These are phyloP conservation scores for Talaromyces sp. DNA, from an alignment of 2,329 filamentous ascomycete genomes.

Conservation along the genomic window DNA sequence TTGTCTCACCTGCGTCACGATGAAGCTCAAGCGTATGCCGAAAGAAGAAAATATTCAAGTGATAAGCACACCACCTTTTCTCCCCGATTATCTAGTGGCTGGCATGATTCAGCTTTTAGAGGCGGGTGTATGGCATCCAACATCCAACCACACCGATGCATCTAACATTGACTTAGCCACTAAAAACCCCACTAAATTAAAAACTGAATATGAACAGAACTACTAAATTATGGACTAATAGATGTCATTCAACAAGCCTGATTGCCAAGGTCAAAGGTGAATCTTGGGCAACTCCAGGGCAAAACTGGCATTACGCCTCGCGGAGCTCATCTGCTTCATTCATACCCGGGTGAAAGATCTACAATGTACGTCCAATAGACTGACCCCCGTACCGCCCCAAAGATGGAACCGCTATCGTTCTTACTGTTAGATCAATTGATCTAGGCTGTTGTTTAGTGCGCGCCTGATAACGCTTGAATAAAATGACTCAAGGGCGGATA, in stretches of 20 bases:
- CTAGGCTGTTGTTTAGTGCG: neutral
- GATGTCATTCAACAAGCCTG: neutral
- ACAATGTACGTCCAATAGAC: neutral
- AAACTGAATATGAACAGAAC: neutral
- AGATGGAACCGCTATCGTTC: neutral
- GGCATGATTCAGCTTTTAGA: neutral
- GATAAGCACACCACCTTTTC: neutral
- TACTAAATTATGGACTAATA: neutral
- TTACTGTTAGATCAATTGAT: neutral
- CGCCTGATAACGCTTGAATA: neutral
- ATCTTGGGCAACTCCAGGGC: neutral
- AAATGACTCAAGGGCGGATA: neutral
- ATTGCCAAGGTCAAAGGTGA: neutral
- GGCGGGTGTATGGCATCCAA: neutral
- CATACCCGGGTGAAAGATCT: slow-evolving; percentile 3
- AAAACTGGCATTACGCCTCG: neutral
- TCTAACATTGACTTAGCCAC: neutral
- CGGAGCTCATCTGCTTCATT: neutral
- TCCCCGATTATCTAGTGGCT: neutral
- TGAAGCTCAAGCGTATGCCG: neutral
- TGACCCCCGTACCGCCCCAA: neutral
- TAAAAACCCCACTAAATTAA: too few species aligned
- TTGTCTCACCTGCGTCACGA: neutral
- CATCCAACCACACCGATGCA: neutral
- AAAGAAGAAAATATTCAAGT: neutral